Evolutionary conservation across 768 basidiomycete genomes (phyloP).

Genomic region (Pulveroboletus frians): DNA sequence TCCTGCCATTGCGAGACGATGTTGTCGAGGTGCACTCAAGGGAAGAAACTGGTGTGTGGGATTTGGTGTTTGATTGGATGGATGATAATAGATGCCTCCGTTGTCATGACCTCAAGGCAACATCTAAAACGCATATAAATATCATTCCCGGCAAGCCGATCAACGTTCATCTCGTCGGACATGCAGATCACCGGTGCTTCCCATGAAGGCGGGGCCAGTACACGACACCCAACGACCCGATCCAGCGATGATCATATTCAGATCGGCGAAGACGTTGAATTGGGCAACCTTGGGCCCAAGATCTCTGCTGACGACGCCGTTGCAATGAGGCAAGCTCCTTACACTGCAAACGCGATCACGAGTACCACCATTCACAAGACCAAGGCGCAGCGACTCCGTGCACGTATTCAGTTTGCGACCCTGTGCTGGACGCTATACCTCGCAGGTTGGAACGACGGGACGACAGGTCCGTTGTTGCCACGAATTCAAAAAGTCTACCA

Average conservation of each 20-base stretch:
- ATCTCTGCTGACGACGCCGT: not conserved
- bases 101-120: not conserved
- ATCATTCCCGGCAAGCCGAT: not conserved
- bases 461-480: slow-evolving; percentile 36
- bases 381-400: slow-evolving; percentile 19
- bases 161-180: not conserved
- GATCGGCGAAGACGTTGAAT: slow-evolving; percentile 2
- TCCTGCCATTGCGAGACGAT: too few relatives aligned
- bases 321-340: not conserved
- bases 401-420: slow-evolving; percentile 29
- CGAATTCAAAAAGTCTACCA: slow-evolving; percentile 35
- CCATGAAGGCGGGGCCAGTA: slow-evolving; percentile 1
- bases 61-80: too few relatives aligned
- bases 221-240: slow-evolving; percentile 6
- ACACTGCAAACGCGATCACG: not conserved
- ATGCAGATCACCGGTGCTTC: slow-evolving; percentile 13
- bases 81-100: too few relatives aligned
- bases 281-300: slow-evolving; percentile 4
- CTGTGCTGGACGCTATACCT: slow-evolving; percentile 35
- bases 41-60: too few relatives aligned
- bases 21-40: too few relatives aligned
- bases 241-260: not conserved
- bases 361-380: not conserved
- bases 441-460: slow-evolving; percentile 37
- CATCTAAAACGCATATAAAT: not conserved